Base-by-base conservation (phyloP, 306 rosid species). In the Rubus parviflorus region DNA sequence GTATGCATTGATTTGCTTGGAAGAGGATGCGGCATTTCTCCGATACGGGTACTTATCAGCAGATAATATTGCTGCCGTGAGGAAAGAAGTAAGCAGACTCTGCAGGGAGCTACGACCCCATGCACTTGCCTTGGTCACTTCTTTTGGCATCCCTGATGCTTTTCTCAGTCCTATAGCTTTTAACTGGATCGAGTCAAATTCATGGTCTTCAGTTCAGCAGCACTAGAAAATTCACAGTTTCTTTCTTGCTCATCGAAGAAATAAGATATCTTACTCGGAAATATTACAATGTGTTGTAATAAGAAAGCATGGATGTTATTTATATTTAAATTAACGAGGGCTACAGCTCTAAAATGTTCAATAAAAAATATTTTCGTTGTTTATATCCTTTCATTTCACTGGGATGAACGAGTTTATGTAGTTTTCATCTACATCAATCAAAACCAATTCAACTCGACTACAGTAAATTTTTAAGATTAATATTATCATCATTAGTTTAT, bases 141-240 rank as follows among this genome's bases (percentile, higher is more conserved):
- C 98, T 70, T 92, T 92, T 12, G 98, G 98, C 75, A 92, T 92
- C 75, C 98, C 98, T 7, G 93, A 90, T 67, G 97, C 97, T 3
- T 94, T 92, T 57, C 83, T 94, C 87, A 82, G 97, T 77, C 97
- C 98, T 17, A 85, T 94, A 6, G 98, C 97, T 8, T 94, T 78
- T 77, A 71, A 94, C 77, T 92, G 98, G 97, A 81, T 94, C 7
- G 91, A 89, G 19, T 86, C 97, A 73, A 92, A 94, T 83, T 85
- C 95, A 35, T 92, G 97, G 97, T 80, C 95, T 70, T 80, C 93
- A 20, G 70, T 87, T 85, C 86, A 80, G 82, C 87, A 70, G 75
- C 88, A 68, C 30, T 88, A 83, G 75, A 73, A 46, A 66, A 45
- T 17, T 16, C 53, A 73, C 73, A 35, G 25, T 61, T 54, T 61